A percentile compares a stretch with the other conserved stretches of the same genome.
These are phyloP conservation scores for Yarrowia sp. DNA, from an alignment of 805 yeast genomes.

Conservation along the genomic window DNA sequence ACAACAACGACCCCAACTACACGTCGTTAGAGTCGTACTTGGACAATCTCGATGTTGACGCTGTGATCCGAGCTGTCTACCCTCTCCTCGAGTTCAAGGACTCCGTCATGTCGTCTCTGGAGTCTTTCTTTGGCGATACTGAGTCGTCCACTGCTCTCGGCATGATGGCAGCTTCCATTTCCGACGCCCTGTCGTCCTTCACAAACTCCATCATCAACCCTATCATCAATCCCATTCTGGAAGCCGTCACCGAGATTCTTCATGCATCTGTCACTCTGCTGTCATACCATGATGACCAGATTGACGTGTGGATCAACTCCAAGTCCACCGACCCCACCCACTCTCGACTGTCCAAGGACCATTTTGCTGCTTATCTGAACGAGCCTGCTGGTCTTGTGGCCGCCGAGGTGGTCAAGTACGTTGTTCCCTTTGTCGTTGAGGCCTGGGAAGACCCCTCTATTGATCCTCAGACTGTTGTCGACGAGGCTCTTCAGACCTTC, in stretches of 20 bases:
- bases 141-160: slow-evolving; percentile 42
- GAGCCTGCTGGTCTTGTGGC: slow-evolving; percentile 45
- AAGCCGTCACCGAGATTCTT: slow-evolving; percentile 40
- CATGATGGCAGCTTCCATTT: slow-evolving; percentile 41
- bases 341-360: slow-evolving; percentile 44
- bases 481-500: slow-evolving; percentile 42
- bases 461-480: slow-evolving; percentile 39
- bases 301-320: slow-evolving; percentile 44
- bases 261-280: slow-evolving; percentile 42
- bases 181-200: slow-evolving; percentile 43
- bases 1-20: slow-evolving; percentile 37
- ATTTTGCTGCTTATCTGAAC: slow-evolving; percentile 43
- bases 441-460: slow-evolving; percentile 44
- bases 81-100: slow-evolving; percentile 40
- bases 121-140: slow-evolving; percentile 39
- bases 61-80: slow-evolving; percentile 28
- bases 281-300: slow-evolving; percentile 44
- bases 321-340: slow-evolving; percentile 43
- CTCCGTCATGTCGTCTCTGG: slow-evolving; percentile 38
- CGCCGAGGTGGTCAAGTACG: slow-evolving; percentile 40
- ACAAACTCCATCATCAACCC: slow-evolving; percentile 45
- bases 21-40: slow-evolving; percentile 25
- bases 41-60: slow-evolving; percentile 23
- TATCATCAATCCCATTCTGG: slow-evolving; percentile 42
- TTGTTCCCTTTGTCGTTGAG: slow-evolving; percentile 42